Percentiles rank a stretch among this genome's conserved stretches.
Conservation (phyloP, 1,284 basidiomycete genomes). For the Dichomitus squalens region DNA sequence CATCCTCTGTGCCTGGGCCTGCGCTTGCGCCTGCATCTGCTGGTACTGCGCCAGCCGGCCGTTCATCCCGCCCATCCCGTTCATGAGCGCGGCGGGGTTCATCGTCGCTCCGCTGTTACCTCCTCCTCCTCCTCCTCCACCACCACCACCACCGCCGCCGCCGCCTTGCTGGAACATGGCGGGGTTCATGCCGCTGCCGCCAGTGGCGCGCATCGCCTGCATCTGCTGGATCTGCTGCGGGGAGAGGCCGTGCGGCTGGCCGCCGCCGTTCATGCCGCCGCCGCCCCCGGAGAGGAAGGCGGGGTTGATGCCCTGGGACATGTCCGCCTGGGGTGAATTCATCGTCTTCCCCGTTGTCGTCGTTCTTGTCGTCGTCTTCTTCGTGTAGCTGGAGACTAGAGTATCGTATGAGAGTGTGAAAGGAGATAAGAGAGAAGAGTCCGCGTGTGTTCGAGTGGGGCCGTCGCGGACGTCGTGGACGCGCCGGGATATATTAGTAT, state of each 20-base stretch:
- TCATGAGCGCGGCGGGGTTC: constrained; percentile 28
- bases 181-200: constrained; percentile 21
- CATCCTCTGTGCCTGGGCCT: constrained; percentile 11
- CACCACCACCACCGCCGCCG: constrained; percentile 3
- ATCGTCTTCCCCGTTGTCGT: constrained; percentile 10
- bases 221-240: constrained; percentile 28
- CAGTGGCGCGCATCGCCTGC: constrained; percentile 24
- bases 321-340: constrained; percentile 22
- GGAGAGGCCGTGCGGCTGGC: constrained; percentile 10
- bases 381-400: too few relatives aligned
- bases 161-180: constrained; percentile 28
- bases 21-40: constrained; percentile 23
- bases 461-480: neutral
- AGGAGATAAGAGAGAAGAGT: neutral
- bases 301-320: constrained; percentile 28
- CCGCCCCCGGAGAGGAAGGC: constrained; percentile 24
- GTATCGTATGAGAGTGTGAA: too few relatives aligned
- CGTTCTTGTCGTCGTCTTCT: too few relatives aligned
- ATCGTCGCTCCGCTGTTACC: constrained; percentile 13
- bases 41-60: constrained; percentile 21
- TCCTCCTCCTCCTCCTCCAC: neutral
- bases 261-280: constrained; percentile 4
- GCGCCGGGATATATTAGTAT: neutral
- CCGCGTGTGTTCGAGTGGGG: neutral
- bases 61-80: constrained; percentile 21